phyloP scores from a whole-genome alignment of 1,284 basidiomycete genomes.

The Rhodotorula sp. region DNA sequence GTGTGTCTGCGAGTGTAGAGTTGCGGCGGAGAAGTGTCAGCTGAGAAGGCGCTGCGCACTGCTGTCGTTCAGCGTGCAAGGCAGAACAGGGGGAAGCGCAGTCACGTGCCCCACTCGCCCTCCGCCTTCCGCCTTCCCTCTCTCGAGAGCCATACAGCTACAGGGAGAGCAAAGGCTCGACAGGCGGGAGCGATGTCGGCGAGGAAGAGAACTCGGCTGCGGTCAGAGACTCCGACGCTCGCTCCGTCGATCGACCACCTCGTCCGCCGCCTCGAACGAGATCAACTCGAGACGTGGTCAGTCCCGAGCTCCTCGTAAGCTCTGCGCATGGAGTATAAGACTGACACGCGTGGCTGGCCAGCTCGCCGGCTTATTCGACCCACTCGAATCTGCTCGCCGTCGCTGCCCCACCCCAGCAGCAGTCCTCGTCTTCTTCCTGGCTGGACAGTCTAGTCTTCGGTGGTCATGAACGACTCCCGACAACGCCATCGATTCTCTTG shows the following conservation, averaged over 20 bases:
- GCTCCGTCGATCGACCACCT: conserved; percentile 1
- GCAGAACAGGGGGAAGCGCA: too few relatives aligned
- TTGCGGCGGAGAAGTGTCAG: too few relatives aligned
- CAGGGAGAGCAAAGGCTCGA: too few relatives aligned
- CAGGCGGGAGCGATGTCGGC: too few relatives aligned
- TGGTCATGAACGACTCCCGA: neutral
- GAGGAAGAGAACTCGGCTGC: too few relatives aligned
- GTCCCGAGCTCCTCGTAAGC: neutral
- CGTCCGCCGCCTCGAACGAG: neutral
- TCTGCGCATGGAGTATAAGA: accelerated
- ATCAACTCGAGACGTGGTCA: neutral
- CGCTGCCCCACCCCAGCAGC: neutral
- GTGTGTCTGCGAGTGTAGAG: too few relatives aligned
- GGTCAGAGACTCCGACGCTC: too few relatives aligned
- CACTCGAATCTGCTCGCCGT: conserved; percentile 31
- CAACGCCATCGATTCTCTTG: conserved; percentile 13
- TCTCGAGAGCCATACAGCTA: too few relatives aligned
- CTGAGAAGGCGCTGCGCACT: too few relatives aligned
- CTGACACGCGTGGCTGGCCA: neutral
- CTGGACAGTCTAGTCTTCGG: neutral
- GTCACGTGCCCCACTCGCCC: too few relatives aligned
- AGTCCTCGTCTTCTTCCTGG: neutral
- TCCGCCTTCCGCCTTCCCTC: too few relatives aligned
- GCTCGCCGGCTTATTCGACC: conserved; percentile 19
- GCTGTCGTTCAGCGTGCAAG: too few relatives aligned